Evolutionary conservation across 345 rosid genomes (phyloP).

Genomic region (Cardamine occulta): DNA sequence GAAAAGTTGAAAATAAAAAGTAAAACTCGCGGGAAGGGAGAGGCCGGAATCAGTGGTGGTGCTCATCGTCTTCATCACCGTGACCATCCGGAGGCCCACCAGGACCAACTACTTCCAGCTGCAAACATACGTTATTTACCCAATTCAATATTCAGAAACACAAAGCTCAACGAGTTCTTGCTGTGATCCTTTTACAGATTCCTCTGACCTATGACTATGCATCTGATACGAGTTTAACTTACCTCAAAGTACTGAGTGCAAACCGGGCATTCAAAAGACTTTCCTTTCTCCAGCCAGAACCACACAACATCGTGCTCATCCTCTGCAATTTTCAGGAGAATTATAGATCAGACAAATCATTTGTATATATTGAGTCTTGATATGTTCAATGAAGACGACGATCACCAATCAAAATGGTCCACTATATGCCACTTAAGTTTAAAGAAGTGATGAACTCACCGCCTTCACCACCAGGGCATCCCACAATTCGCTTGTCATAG

Average conservation of each 20-base stretch:
- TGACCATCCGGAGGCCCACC: conserved; percentile 90
- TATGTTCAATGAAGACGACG: conserved; percentile 1
- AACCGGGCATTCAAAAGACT: conserved; percentile 80
- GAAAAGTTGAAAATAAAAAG: neutral
- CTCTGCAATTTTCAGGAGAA: conserved; percentile 51
- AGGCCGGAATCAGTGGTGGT: conserved; percentile 54
- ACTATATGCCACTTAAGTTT: no score
- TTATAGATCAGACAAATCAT: conserved; percentile 8
- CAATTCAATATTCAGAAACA: neutral
- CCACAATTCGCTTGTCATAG: conserved; percentile 63
- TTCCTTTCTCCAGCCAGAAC: conserved; percentile 97
- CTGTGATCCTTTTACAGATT: conserved; percentile 7
- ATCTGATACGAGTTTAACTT: conserved; percentile 19
- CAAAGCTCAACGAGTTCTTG: neutral
- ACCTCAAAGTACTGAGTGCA: conserved; percentile 90
- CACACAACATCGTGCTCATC: conserved; percentile 96
- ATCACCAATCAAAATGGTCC: no score
- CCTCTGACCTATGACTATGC: neutral
- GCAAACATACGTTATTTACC: conserved; percentile 17
- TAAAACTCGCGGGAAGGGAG: conserved; percentile 33
- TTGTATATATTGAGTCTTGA: neutral
- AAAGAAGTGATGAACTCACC: conserved; percentile 39
- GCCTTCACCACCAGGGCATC: conserved; percentile 74
- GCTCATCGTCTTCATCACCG: conserved; percentile 54
- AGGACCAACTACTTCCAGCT: conserved; percentile 92